These are phyloP conservation scores for Ophiostoma populinum DNA, from an alignment of 2,329 filamentous ascomycete species.

Conservation along the genomic window DNA sequence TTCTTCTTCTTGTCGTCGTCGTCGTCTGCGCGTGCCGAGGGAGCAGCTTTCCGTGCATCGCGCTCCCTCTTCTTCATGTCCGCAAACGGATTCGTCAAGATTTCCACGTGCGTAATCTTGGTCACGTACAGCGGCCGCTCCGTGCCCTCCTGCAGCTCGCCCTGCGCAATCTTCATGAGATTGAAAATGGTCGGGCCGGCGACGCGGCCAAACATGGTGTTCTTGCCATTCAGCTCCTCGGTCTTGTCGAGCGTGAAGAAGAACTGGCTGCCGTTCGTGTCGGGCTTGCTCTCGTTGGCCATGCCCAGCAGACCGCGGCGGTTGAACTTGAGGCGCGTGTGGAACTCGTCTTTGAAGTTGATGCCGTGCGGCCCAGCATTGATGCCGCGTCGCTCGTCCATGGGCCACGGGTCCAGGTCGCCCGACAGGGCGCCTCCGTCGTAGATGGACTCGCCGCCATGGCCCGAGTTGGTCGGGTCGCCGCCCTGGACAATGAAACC, in stretches of 20 bases:
- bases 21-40: slow-evolving; percentile 13
- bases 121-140: slow-evolving; percentile 78
- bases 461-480: slow-evolving; percentile 82
- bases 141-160: slow-evolving; percentile 58
- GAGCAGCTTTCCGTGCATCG: slow-evolving; percentile 26
- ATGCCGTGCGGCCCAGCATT: slow-evolving; percentile 43
- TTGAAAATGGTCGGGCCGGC: slow-evolving; percentile 95
- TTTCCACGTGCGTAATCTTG: slow-evolving; percentile 56
- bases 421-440: slow-evolving; percentile 62
- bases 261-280: slow-evolving; percentile 90
- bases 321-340: slow-evolving; percentile 84
- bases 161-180: slow-evolving; percentile 80
- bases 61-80: slow-evolving; percentile 58
- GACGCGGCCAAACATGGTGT: slow-evolving; percentile 84
- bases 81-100: slow-evolving; percentile 66
- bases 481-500: slow-evolving; percentile 91
- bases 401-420: slow-evolving; percentile 55
- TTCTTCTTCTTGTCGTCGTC: slow-evolving; percentile 32
- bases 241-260: slow-evolving; percentile 83
- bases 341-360: slow-evolving; percentile 69
- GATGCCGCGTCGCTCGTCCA: slow-evolving; percentile 44
- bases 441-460: slow-evolving; percentile 83
- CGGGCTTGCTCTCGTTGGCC: slow-evolving; percentile 65
- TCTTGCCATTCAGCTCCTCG: slow-evolving; percentile 72
- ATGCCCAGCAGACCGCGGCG: slow-evolving; percentile 82